These are phyloP conservation scores for Coprinopsis sp. DNA, from an alignment of 768 basidiomycete genomes.

Conservation along the genomic window DNA sequence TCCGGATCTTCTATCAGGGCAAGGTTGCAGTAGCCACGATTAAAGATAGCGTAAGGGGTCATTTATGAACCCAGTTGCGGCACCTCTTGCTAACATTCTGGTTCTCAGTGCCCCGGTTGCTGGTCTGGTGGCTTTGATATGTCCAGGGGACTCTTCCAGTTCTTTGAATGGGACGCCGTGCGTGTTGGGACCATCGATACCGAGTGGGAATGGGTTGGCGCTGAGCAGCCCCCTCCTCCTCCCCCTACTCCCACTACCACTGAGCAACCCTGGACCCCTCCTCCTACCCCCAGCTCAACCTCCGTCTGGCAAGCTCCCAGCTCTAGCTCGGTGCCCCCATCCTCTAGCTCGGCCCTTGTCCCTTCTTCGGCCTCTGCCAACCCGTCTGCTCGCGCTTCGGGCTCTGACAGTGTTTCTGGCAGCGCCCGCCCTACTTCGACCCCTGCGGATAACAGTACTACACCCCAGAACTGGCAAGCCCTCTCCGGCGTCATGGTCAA, in stretches of 20 bases:
- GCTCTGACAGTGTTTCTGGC: too few relatives aligned
- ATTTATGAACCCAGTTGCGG: background rate
- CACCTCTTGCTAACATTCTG: background rate
- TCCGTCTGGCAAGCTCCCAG: too few relatives aligned
- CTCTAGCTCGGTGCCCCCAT: too few relatives aligned
- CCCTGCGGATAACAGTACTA: too few relatives aligned
- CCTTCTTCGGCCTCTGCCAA: too few relatives aligned
- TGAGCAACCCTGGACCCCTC: conserved; percentile 5
- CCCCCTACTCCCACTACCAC: conserved; percentile 8
- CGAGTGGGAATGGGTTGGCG: conserved; percentile 44
- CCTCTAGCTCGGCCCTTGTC: too few relatives aligned
- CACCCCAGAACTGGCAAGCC: too few relatives aligned
- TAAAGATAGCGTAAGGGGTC: conserved; percentile 42
- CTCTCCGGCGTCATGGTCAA: too few relatives aligned
- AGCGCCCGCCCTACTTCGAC: too few relatives aligned
- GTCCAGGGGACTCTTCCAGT: conserved; percentile 51
- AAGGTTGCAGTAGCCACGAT: conserved; percentile 47
- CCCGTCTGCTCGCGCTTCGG: too few relatives aligned
- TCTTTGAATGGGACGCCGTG: conserved; percentile 45
- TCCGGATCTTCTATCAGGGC: conserved; percentile 49
- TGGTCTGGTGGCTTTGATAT: conserved; percentile 60
- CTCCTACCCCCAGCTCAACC: too few relatives aligned
- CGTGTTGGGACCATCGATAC: conserved; percentile 53
- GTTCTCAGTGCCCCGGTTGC: conserved; percentile 35
- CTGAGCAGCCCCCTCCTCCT: conserved; percentile 16